Evolutionary conservation across 140 eudicot species (phyloP), one percentile per base, ranked within the genome.

Genomic region (Erigeron philadelphicus): DNA sequence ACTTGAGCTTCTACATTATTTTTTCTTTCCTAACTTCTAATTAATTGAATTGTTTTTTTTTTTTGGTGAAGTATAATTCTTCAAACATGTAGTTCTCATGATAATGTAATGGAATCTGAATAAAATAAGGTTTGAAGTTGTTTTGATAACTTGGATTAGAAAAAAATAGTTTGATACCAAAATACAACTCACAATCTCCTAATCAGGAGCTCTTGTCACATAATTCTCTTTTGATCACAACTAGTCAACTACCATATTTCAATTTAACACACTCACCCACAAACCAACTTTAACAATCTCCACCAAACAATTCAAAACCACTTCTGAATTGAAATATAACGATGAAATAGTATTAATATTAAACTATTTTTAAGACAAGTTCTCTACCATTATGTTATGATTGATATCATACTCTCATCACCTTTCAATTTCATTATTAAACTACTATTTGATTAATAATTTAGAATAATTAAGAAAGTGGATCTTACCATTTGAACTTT

Each of bases 191-290:
- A 73, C 38, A 11, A 64, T 64, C 21, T 41, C 54, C 70, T 65
- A 73, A 73, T 73, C 66, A 73, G 53, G 46, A 54, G 19, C 57
- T 73, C 19, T 21, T 18, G 38, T 73, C 55, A 42, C 78, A 64
- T 64, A 73, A 73, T 73, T 73, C 72, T 64, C 48, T 64, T 73
- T 11, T 19, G 46, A 73, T 53, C 71, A 63, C 64, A 73, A 50
- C 55, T 8, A 70, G 38, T 31, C 38, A 31, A 31, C 38, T 31
- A 31, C 38, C 67, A 58, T 12, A 25, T 70, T 56, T 19, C 48
- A 57, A 58, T 21, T 44, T 31, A 57, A 11, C 35, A 9, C 19
- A 60, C 23, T 58, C 67, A 70, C 75, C 75, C 64, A 50, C 77
- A 63, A 73, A 52, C 76, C 64, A 73, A 64, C 35, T 64, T 63